phyloP scores from a whole-genome alignment of 176 grass and related monocot species.

The Ensete ventricosum region DNA sequence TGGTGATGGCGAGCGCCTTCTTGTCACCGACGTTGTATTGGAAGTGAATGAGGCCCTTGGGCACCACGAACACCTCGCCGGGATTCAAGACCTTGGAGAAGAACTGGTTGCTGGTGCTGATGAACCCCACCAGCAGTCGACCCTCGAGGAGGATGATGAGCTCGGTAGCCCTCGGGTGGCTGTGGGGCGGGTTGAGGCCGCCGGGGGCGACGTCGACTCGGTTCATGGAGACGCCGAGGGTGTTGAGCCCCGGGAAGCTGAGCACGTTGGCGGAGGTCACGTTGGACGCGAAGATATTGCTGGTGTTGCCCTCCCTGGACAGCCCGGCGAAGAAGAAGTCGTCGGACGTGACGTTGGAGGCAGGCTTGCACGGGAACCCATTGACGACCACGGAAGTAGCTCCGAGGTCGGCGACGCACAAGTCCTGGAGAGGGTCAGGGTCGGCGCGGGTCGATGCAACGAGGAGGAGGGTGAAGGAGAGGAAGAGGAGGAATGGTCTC shows the following conservation, averaged over 20 bases:
- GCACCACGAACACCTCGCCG: constrained; percentile 57
- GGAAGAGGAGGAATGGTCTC: background rate
- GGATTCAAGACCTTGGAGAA: constrained; percentile 39
- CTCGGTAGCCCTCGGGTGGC: constrained; percentile 63
- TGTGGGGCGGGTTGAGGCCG: constrained; percentile 77
- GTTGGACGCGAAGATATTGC: constrained; percentile 25
- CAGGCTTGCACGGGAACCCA: constrained; percentile 56
- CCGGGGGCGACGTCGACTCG: constrained; percentile 70
- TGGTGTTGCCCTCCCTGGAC: constrained; percentile 16
- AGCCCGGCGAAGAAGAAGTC: constrained; percentile 67
- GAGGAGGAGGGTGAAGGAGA: background rate
- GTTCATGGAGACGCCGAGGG: constrained; percentile 72
- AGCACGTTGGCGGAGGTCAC: constrained; percentile 41
- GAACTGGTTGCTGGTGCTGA: constrained; percentile 39
- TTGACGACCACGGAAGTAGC: constrained; percentile 14
- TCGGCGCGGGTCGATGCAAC: constrained; percentile 9
- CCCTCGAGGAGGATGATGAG: constrained; percentile 43
- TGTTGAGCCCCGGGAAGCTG: constrained; percentile 79
- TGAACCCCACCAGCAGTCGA: constrained; percentile 50
- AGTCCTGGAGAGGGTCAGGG: constrained; percentile 62
- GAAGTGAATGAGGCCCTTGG: constrained; percentile 65
- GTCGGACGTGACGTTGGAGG: constrained; percentile 37
- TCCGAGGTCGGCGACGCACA: constrained; percentile 46
- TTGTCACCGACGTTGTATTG: constrained; percentile 46
- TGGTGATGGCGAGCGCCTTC: constrained; percentile 27